Evolutionary conservation across 1,284 basidiomycete genomes (phyloP).

Genomic region (Fomitopsis palustris): DNA sequence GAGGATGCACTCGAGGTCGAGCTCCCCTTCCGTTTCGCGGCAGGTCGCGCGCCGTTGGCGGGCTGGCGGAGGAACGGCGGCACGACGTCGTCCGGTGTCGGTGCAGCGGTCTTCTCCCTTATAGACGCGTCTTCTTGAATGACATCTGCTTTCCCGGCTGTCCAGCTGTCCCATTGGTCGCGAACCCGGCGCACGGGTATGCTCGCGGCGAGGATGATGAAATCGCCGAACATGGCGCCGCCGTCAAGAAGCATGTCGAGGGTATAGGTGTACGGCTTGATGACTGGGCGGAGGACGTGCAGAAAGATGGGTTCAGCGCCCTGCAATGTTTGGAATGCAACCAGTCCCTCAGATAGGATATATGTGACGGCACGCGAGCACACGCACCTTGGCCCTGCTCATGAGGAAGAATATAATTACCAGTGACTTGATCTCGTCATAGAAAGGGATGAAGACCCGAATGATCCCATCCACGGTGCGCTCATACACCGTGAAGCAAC

Average conservation of each 20-base stretch:
- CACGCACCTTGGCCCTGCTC: slow-evolving; percentile 67
- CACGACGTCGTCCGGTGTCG: not conserved
- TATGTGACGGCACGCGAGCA: not conserved
- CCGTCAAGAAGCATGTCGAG: slow-evolving; percentile 61
- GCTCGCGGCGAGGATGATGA: slow-evolving; percentile 51
- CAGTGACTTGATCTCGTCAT: slow-evolving; percentile 72
- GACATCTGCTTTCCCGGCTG: not conserved
- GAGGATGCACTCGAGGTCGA: not conserved
- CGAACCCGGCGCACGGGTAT: slow-evolving; percentile 48
- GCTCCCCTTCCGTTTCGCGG: not conserved
- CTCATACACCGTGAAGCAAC: slow-evolving; percentile 63
- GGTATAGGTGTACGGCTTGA: slow-evolving; percentile 63
- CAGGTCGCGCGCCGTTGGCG: not conserved
- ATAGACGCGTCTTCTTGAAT: not conserved
- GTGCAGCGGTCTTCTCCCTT: not conserved
- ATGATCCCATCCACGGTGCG: slow-evolving; percentile 57
- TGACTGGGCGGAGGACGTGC: slow-evolving; percentile 65
- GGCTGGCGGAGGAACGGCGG: not conserved
- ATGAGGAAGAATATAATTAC: slow-evolving; percentile 67
- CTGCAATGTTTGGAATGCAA: slow-evolving; percentile 32
- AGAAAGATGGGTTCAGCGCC: slow-evolving; percentile 78
- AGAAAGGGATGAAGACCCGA: slow-evolving; percentile 72
- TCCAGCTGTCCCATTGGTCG: slow-evolving; percentile 39
- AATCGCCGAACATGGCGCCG: slow-evolving; percentile 57
- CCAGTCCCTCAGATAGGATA: not conserved